phyloP scores from a whole-genome alignment of 306 rosid genomes.

The Quercus glauca region DNA sequence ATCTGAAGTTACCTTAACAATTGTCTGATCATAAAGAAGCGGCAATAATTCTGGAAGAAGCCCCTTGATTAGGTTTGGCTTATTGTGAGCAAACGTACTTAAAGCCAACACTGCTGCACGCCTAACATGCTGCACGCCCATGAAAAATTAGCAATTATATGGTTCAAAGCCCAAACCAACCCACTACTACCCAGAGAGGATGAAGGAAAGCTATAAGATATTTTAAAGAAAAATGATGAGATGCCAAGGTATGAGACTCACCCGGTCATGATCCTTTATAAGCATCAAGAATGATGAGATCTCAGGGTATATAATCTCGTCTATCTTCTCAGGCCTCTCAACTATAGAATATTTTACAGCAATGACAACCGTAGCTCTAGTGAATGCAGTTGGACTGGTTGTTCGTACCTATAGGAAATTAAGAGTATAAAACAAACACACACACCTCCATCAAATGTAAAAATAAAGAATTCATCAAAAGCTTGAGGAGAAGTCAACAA shows the following conservation, averaged over 20 bases:
- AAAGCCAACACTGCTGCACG: slow-evolving; percentile 99
- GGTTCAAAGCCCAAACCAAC: slow-evolving; percentile 26
- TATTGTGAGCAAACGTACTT: slow-evolving; percentile 97
- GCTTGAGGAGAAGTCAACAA: background rate
- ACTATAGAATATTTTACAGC: slow-evolving; percentile 98
- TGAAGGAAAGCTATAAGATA: background rate
- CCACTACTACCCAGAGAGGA: background rate
- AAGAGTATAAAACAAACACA: slow-evolving; percentile 10
- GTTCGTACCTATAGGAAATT: slow-evolving; percentile 64
- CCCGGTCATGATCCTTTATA: slow-evolving; percentile 92
- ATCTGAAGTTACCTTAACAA: slow-evolving; percentile 67
- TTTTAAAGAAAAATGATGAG: background rate
- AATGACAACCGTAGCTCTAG: slow-evolving; percentile 96
- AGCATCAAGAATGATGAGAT: slow-evolving; percentile 95
- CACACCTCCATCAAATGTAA: slow-evolving; percentile 21
- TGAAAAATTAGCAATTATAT: slow-evolving; percentile 26
- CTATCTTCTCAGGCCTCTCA: slow-evolving; percentile 97
- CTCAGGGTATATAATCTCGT: slow-evolving; percentile 89
- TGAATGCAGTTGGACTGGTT: slow-evolving; percentile 89
- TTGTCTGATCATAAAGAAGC: slow-evolving; percentile 96
- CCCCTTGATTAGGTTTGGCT: slow-evolving; percentile 91
- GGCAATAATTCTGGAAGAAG: slow-evolving; percentile 95
- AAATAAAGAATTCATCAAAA: slow-evolving; percentile 5
- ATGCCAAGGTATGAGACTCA: slow-evolving; percentile 28
- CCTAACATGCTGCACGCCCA: slow-evolving; percentile 83